phyloP scores from a whole-genome alignment of 306 rosid species.

The Castanea crenata region DNA sequence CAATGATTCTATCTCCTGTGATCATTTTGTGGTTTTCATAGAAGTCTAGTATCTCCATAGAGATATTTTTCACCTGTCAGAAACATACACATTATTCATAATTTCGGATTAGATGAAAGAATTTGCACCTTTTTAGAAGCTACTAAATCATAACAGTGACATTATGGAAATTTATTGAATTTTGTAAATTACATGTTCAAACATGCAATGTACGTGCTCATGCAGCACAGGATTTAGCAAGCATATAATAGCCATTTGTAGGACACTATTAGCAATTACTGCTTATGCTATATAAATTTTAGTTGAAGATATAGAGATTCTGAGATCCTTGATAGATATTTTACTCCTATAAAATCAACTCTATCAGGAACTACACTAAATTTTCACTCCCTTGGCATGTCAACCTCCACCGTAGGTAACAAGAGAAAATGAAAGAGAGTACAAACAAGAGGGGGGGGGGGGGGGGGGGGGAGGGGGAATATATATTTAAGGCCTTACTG shows the following conservation, averaged over 20 bases:
- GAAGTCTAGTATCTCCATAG: conserved; percentile 89
- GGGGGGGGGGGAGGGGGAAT: too few species aligned
- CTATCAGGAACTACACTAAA: background rate
- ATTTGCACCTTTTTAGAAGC: background rate
- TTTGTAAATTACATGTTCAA: background rate
- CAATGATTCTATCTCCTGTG: conserved; percentile 55
- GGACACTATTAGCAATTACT: background rate
- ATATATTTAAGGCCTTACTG: background rate
- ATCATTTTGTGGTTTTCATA: conserved; percentile 62
- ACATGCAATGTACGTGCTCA: background rate
- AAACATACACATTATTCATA: background rate
- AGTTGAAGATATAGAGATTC: background rate
- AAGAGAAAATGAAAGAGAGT: background rate
- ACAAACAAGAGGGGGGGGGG: background rate
- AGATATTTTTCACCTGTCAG: conserved; percentile 82
- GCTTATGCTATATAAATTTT: background rate
- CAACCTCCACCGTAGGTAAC: background rate
- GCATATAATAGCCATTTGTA: background rate
- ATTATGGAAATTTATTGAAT: background rate
- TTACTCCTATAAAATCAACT: background rate
- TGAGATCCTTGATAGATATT: background rate
- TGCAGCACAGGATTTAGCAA: background rate
- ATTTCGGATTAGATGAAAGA: background rate
- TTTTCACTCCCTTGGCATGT: background rate
- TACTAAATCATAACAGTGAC: background rate